A percentile compares a stretch with the other conserved stretches of the same genome.
Conservation (phyloP, 2,329 filamentous ascomycete species). For the Aspergillus ibericus region DNA sequence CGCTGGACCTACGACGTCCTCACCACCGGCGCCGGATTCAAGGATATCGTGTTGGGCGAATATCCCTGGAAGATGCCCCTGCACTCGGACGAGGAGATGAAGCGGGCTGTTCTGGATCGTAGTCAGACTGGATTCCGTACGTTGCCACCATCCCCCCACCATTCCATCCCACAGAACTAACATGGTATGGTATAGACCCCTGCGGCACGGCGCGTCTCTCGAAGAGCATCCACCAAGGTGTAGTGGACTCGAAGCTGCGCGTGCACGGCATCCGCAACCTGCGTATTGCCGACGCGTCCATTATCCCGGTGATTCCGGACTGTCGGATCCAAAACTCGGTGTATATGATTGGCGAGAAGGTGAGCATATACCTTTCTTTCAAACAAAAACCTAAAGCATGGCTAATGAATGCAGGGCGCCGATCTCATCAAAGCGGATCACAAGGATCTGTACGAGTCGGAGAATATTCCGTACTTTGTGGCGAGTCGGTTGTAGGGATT, state of each 20-base stretch:
- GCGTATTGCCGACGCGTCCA: slow-evolving; percentile 57
- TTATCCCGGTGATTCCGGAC: slow-evolving; percentile 57
- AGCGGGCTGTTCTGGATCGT: slow-evolving; percentile 57
- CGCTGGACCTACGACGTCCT: slow-evolving; percentile 58
- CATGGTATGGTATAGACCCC: slow-evolving; percentile 38
- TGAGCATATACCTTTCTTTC: not conserved
- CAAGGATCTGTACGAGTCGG: slow-evolving; percentile 25
- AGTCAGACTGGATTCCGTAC: slow-evolving; percentile 51
- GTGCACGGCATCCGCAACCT: slow-evolving; percentile 57
- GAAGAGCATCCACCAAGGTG: slow-evolving; percentile 53
- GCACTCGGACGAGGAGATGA: slow-evolving; percentile 58
- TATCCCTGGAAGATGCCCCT: slow-evolving; percentile 64
- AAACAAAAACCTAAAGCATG: not conserved
- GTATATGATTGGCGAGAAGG: slow-evolving; percentile 60
- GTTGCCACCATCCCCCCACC: not conserved
- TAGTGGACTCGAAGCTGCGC: slow-evolving; percentile 52
- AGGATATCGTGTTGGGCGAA: slow-evolving; percentile 38
- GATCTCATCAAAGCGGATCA: slow-evolving; percentile 30
- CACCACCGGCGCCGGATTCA: slow-evolving; percentile 58
- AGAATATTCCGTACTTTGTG: slow-evolving; percentile 22
- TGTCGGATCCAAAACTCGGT: slow-evolving; percentile 62
- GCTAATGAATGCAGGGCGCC: slow-evolving; percentile 22
- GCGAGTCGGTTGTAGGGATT: slow-evolving; percentile 19
- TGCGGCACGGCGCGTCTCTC: slow-evolving; percentile 58
- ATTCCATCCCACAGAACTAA: not conserved